Base-by-base conservation (phyloP, 306 rosid species). In the Bauhinia variegata region DNA sequence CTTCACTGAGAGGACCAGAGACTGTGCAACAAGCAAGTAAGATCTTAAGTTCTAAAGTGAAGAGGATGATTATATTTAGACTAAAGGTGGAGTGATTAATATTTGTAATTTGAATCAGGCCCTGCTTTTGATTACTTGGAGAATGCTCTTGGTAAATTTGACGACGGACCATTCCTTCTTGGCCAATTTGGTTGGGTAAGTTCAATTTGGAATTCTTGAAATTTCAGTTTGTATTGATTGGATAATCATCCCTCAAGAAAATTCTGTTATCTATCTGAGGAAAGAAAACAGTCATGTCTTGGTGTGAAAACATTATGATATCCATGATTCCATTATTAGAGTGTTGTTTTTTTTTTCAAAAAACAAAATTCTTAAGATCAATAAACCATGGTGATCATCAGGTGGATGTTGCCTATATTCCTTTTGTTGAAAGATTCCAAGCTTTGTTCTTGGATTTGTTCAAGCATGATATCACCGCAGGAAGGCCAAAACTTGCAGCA, bases 371-470 rank as follows among this genome's bases (percentile, higher is more conserved):
- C 61, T 14, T 59, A 16, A 50, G 63, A 72, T 66, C 56, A 38
- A 68, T 65, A 39, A 61, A 7, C 63, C 12, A 8, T 53, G n/a
- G 64, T 81, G 56, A 54, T 75, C 49, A 52, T 75, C 76, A 91
- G 97, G 95, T 80, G 76, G 97, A 91, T 80, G 62, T 85, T 44
- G 95, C 87, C 37, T 91, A 80, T 33, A 73, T 80, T 61, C 86
- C 97, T 0, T 85, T 86, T 30, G 61, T 85, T 74, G 97, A 91
- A 69, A 83, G 87, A 68, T 88, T 85, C 77, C 89, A 81, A 1
- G 0, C 67, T 62, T 80, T 75, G 71, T 77, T 88, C 32, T 75
- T 76, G 11, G 96, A 76, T 54, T 62, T 54, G 18, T 74, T 62
- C 73, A 87, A 88, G 65, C 70, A 79, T 62, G 88, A 91, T 74